Percentiles rank a stretch among this genome's conserved stretches.
Evolutionary conservation across 768 basidiomycete genomes (phyloP).

Genomic region (Solioccasus polychromus): DNA sequence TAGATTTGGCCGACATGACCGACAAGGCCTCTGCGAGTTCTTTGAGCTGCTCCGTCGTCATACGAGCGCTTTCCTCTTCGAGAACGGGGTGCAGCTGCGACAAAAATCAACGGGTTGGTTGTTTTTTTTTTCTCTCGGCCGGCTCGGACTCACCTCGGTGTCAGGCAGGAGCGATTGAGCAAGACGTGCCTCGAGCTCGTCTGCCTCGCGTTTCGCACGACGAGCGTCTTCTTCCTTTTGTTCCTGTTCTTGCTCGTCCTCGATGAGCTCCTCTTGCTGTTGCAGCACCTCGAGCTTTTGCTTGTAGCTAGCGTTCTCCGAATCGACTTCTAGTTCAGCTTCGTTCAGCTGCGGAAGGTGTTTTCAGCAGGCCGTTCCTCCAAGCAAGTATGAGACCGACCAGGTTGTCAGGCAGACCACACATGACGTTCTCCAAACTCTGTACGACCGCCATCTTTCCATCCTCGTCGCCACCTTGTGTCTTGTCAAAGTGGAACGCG

Average conservation of each 20-base stretch:
- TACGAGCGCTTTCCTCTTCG: slow-evolving; percentile 75
- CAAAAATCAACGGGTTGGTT: background rate
- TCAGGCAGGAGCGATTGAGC: slow-evolving; percentile 86
- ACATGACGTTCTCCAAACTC: slow-evolving; percentile 86
- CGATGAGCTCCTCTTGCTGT: slow-evolving; percentile 98
- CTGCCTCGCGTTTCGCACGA: slow-evolving; percentile 76
- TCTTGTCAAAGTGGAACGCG: slow-evolving; percentile 90
- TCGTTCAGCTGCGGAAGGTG: slow-evolving; percentile 74
- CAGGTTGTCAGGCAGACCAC: slow-evolving; percentile 90
- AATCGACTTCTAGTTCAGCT: slow-evolving; percentile 94
- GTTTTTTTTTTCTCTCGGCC: background rate
- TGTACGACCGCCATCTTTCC: slow-evolving; percentile 79
- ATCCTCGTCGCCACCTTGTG: slow-evolving; percentile 69
- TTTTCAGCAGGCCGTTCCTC: background rate
- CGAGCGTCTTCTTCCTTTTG: slow-evolving; percentile 93
- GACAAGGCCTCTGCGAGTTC: slow-evolving; percentile 91
- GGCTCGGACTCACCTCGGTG: slow-evolving; percentile 60
- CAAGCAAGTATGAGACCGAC: slow-evolving; percentile 44
- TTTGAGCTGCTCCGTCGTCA: slow-evolving; percentile 95
- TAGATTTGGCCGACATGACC: slow-evolving; percentile 89
- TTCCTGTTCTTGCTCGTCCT: slow-evolving; percentile 98
- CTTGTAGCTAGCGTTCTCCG: slow-evolving; percentile 92
- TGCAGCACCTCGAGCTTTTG: slow-evolving; percentile 97
- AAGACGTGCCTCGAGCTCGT: slow-evolving; percentile 72
- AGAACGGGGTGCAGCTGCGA: slow-evolving; percentile 60